Evolutionary conservation across 495 filamentous ascomycete genomes (phyloP).

Genomic region (Lasiosphaeria ovina): DNA sequence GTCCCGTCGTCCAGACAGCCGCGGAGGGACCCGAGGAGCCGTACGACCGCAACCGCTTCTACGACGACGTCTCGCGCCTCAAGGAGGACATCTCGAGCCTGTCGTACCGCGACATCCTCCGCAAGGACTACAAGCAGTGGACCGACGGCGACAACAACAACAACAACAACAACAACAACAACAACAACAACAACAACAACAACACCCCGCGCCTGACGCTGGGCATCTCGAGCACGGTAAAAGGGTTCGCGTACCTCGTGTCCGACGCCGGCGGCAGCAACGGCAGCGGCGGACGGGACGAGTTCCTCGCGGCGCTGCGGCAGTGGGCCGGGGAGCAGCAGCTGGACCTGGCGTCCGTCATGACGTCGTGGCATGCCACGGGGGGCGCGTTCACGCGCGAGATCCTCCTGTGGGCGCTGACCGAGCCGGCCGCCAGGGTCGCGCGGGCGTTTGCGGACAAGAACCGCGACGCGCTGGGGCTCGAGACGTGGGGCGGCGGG

Average conservation of each 20-base stretch:
- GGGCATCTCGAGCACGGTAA: conserved; percentile 74
- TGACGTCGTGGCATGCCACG: conserved; percentile 63
- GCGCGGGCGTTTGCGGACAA: conserved; percentile 53
- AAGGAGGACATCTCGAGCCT: conserved; percentile 71
- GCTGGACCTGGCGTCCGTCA: conserved; percentile 67
- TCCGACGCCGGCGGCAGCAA: conserved; percentile 50
- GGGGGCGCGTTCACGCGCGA: conserved; percentile 65
- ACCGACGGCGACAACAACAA: conserved; percentile 43
- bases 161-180: conserved; percentile 86
- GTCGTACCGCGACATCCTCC: conserved; percentile 68
- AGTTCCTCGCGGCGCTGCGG: conserved; percentile 34
- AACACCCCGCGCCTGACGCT: conserved; percentile 42
- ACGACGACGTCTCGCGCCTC: conserved; percentile 57
- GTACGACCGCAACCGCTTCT: conserved; percentile 62
- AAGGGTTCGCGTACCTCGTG: conserved; percentile 61
- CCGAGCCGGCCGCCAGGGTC: conserved; percentile 41
- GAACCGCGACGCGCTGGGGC: conserved; percentile 48
- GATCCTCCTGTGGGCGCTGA: conserved; percentile 65
- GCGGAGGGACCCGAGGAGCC: conserved; percentile 10
- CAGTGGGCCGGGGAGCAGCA: conserved; percentile 56
- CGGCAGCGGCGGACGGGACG: conserved; percentile 35
- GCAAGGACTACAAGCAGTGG: conserved; percentile 95
- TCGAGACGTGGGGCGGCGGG: conserved; percentile 54
- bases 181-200: conserved; percentile 54
- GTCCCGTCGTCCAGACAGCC: not conserved